Percentiles rank a stretch among this genome's conserved stretches.
These are phyloP conservation scores for Candida schatavii DNA, from an alignment of 805 yeast genomes.

Conservation along the genomic window DNA sequence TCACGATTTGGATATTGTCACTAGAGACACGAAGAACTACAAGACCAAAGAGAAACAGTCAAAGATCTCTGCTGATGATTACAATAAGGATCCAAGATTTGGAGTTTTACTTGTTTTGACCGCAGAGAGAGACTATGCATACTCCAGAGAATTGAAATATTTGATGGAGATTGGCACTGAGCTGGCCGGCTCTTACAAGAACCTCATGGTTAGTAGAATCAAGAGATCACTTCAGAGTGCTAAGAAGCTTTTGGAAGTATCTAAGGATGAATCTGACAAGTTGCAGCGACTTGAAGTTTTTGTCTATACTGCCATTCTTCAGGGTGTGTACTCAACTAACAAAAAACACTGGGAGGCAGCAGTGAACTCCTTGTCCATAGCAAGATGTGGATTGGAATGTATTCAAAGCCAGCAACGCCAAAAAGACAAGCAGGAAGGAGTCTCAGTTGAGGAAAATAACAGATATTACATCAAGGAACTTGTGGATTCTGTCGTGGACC, in stretches of 20 bases:
- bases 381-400: slow-evolving; percentile 59
- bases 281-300: slow-evolving; percentile 27
- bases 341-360: slow-evolving; percentile 57
- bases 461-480: slow-evolving; percentile 52
- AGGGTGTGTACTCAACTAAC: slow-evolving; percentile 50
- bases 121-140: slow-evolving; percentile 77
- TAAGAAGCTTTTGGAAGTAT: slow-evolving; percentile 38
- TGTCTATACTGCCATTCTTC: slow-evolving; percentile 45
- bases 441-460: slow-evolving; percentile 12
- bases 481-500: slow-evolving; percentile 59
- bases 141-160: slow-evolving; percentile 61
- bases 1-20: slow-evolving; percentile 58
- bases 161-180: slow-evolving; percentile 53
- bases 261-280: slow-evolving; percentile 33
- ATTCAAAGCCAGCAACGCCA: slow-evolving; percentile 23
- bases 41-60: slow-evolving; percentile 45
- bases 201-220: slow-evolving; percentile 56
- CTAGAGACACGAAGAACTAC: slow-evolving; percentile 66
- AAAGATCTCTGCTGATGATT: slow-evolving; percentile 46
- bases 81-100: slow-evolving; percentile 47
- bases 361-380: slow-evolving; percentile 51
- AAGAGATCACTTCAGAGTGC: slow-evolving; percentile 56
- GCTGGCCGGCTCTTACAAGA: slow-evolving; percentile 43
- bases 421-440: slow-evolving; percentile 17
- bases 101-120: slow-evolving; percentile 60